A percentile compares a stretch with the other conserved stretches of the same genome.
Conservation (phyloP, 805 yeast genomes). For the Suhomyces emberorum region DNA sequence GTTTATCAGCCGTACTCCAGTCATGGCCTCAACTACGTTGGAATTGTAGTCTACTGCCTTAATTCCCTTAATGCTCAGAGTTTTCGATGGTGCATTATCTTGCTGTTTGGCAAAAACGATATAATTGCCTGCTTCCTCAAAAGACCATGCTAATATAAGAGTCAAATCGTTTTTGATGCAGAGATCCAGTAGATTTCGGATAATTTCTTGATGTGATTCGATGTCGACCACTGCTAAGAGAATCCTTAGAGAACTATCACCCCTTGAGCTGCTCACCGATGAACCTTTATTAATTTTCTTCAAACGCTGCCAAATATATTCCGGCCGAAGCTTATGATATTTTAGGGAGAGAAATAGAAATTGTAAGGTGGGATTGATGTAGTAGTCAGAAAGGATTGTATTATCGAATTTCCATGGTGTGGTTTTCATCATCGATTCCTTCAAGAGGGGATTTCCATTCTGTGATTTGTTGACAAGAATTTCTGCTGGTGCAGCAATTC, state of each 20-base stretch:
- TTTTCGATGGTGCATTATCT: slow-evolving; percentile 29
- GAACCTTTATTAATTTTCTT: slow-evolving; percentile 42
- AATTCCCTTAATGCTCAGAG: slow-evolving; percentile 39
- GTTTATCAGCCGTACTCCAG: slow-evolving; percentile 46
- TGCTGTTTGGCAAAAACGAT: slow-evolving; percentile 36
- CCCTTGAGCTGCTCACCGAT: slow-evolving; percentile 24
- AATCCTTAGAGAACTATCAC: slow-evolving; percentile 47
- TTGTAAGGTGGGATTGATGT: slow-evolving; percentile 53
- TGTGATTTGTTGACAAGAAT: slow-evolving; percentile 46
- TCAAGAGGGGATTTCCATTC: slow-evolving; percentile 67
- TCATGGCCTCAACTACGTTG: slow-evolving; percentile 42
- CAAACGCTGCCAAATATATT: slow-evolving; percentile 58
- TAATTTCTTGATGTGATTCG: slow-evolving; percentile 49
- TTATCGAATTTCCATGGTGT: slow-evolving; percentile 54
- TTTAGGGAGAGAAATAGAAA: slow-evolving; percentile 64
- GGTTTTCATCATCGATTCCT: slow-evolving; percentile 45
- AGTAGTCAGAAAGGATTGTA: slow-evolving; percentile 57
- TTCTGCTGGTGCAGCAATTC: slow-evolving; percentile 9
- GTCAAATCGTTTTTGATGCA: slow-evolving; percentile 50
- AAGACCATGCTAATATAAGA: slow-evolving; percentile 50
- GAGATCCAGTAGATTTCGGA: slow-evolving; percentile 46
- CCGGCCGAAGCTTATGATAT: slow-evolving; percentile 75
- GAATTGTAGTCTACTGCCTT: slow-evolving; percentile 44
- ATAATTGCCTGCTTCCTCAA: slow-evolving; percentile 48
- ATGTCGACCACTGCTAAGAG: slow-evolving; percentile 64